Base-by-base conservation (phyloP, 2,329 filamentous ascomycete species). In the Ophiostoma perfectum region DNA sequence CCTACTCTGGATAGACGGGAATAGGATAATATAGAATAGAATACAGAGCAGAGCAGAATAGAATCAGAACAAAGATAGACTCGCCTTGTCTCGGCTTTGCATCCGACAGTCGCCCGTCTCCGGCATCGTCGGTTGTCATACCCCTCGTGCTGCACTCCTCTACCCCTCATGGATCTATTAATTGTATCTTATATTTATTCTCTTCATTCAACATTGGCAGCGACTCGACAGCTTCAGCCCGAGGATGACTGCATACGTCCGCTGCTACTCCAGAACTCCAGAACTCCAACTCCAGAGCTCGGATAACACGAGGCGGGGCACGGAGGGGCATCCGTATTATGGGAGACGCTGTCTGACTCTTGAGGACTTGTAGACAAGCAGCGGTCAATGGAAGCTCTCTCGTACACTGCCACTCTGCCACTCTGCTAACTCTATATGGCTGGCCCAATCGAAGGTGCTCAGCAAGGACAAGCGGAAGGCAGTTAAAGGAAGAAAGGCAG, bases 61-160 rank as follows among this genome's bases (percentile, higher is more conserved):
- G 42, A 12, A 44, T 44, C 8, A 44, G 42, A 8, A 49, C 45
- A 27, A 12, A 39, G 27, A 39, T 39, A 18, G 38, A 41, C 60
- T 63, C 60, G 60, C 39, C 38, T 42, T 42, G 60, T 63, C 60
- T 63, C 60, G 60, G 60, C 60, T 42, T 63, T 41, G 60, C 39
- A 63, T 63, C 60, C 60, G 60, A 42, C 16, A 39, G 16, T 63
- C 38, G 18, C 38, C 39, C 60, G 38, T 39, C 38, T 63, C 60
- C 60, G 60, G 60, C 60, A 63, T 63, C 60, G 60, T 63, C 60
- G 60, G 60, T 63, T 63, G 60, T 63, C 16, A 42, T 63, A 63
- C 60, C 60, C 60, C 60, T 42, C 60, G 55, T 60, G 55, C 42
- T 45, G 6, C 49, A 27, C 49, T 55, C 49, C 18, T 55, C 14